phyloP scores from a whole-genome alignment of 805 yeast genomes.

The Hemisphaericaspora nanyangensis region DNA sequence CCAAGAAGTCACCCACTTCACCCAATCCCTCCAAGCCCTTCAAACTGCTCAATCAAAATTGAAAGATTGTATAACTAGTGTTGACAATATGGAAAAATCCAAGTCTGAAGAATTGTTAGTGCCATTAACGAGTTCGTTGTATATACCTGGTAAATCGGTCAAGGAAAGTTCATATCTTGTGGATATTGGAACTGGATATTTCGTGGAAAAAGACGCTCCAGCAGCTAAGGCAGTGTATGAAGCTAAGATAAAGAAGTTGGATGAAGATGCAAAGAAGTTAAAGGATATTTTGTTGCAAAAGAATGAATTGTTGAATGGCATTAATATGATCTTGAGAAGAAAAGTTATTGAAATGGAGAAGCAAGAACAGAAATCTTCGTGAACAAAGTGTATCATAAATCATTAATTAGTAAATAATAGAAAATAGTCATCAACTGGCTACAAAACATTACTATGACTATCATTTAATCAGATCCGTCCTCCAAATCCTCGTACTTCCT shows the following conservation, averaged over 20 bases:
- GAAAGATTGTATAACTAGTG: conserved; percentile 71
- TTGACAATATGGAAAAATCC: conserved; percentile 48
- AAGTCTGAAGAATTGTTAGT: conserved; percentile 57
- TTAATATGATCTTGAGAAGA: conserved; percentile 54
- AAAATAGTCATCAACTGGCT: too few species aligned
- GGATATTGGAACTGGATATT: conserved; percentile 96
- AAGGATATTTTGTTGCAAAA: conserved; percentile 75
- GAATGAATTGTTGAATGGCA: conserved; percentile 55
- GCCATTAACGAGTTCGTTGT: conserved; percentile 84
- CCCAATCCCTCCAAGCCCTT: conserved; percentile 78
- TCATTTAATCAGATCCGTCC: too few species aligned
- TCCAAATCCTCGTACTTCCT: conserved; percentile 22
- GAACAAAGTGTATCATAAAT: too few species aligned
- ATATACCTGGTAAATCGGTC: conserved; percentile 78
- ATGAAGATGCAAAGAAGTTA: conserved; percentile 68
- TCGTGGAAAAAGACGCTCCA: conserved; percentile 68
- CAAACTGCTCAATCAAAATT: conserved; percentile 79
- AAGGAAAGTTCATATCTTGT: conserved; percentile 72
- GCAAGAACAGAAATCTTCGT: conserved; percentile 19
- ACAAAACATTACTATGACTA: too few species aligned
- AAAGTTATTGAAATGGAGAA: conserved; percentile 48
- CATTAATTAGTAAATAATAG: conserved; percentile 1
- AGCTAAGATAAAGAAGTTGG: conserved; percentile 67
- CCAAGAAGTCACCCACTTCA: conserved; percentile 80
- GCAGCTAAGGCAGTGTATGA: conserved; percentile 73